Evolutionary conservation across 805 yeast genomes (phyloP), one percentile per base, ranked within the genome.

Genomic region (Pichia insulana): DNA sequence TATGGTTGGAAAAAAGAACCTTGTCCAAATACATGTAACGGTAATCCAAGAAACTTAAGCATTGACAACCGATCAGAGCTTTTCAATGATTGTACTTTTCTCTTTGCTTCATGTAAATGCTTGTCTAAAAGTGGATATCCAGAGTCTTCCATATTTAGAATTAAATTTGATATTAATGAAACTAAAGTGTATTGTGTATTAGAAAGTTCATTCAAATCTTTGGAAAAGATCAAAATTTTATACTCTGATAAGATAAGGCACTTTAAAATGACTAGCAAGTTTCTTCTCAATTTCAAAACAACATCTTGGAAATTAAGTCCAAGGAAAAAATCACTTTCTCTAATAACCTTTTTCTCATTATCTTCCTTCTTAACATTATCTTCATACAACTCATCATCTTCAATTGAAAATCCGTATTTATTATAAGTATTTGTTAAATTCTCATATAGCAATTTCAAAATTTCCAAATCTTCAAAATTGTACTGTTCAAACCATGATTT

Each of bases 1-100:
- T 90, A 92, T 2, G 98, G 97, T 51, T 83, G 81, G 70, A 94
- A 89, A 46, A 90, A 71, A 1, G 94, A 88, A 35, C 94, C 94
- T 50, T 76, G 74, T 39, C 87, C 87, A 62, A 92, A 92, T 1
- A 88, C 61, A 52, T 83, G 89, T 39, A 92, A 65, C 0, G 98
- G 98, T 27, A 92, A 67, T 0, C 97, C 98, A 55, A 87, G 73
- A 57, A 86, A 92, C 28, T 74, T 65, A 32, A 90, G 64, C 57
- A 89, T 70, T 0, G 96, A 84, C 48, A 72, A 70, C 39, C 96
- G 65, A 59, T 87, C 89, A 45, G 85, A 80, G 6, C 95, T 77
- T 51, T 76, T 80, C 46, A 90, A 69, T 12, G 87, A 75, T 5
- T 76, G 71, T 1, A 89, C 82, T 45, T 76, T 73, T 33, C 61